phyloP scores from a whole-genome alignment of 768 basidiomycete genomes.

The Candolleomyces eurysporus region DNA sequence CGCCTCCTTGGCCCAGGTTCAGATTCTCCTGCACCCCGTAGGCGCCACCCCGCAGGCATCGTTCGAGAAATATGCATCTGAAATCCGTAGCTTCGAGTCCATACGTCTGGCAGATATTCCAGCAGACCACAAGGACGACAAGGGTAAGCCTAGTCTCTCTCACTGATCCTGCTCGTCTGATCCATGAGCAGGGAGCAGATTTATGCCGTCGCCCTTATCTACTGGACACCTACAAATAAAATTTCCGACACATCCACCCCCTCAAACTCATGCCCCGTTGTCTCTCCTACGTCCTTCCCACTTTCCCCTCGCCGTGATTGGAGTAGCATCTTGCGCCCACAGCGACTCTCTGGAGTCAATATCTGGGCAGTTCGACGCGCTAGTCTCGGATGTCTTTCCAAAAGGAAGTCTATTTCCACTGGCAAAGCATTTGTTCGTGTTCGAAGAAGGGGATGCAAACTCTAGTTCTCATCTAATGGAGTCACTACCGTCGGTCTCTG shows the following conservation, averaged over 20 bases:
- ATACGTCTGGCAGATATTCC: conserved; percentile 84
- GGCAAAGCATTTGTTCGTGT: conserved; percentile 80
- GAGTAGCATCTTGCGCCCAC: conserved; percentile 70
- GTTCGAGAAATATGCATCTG: conserved; percentile 72
- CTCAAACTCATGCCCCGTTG: conserved; percentile 63
- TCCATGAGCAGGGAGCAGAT: conserved; percentile 64
- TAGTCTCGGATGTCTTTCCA: conserved; percentile 66
- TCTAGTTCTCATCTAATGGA: conserved; percentile 57
- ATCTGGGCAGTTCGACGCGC: conserved; percentile 63
- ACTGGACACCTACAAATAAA: conserved; percentile 80
- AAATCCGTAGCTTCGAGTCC: conserved; percentile 70
- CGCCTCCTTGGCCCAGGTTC: conserved; percentile 82
- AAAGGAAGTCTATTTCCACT: conserved; percentile 69
- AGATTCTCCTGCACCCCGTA: conserved; percentile 83
- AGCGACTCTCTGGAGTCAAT: conserved; percentile 51
- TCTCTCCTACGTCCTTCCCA: conserved; percentile 76
- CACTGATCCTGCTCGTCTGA: neutral
- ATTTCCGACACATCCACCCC: conserved; percentile 73
- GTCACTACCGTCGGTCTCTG: conserved; percentile 59
- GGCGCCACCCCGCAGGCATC: conserved; percentile 66
- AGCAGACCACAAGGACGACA: conserved; percentile 71
- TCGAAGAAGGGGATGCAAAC: conserved; percentile 67
- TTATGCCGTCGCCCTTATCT: conserved; percentile 75
- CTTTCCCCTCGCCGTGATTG: conserved; percentile 86
- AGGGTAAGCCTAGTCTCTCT: conserved; percentile 44